Evolutionary conservation across 2,329 filamentous ascomycete genomes (phyloP).

Genomic region (Microdochium paspali): DNA sequence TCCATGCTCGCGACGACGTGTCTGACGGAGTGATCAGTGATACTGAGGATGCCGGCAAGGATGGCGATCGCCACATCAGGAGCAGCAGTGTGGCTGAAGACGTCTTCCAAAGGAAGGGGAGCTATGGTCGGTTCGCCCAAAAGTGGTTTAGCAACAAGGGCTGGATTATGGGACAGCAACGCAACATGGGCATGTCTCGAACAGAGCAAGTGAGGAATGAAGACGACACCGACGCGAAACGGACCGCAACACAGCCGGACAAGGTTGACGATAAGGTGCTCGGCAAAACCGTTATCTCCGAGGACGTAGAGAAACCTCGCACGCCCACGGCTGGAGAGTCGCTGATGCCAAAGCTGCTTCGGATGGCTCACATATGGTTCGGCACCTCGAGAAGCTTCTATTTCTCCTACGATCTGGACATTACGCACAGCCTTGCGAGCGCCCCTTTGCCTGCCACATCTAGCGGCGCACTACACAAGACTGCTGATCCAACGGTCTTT

Average conservation of each 20-base stretch:
- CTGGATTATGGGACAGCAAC: conserved; percentile 64
- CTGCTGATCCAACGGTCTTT: conserved; percentile 73
- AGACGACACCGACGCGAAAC: conserved; percentile 22
- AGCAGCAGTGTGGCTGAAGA: conserved; percentile 71
- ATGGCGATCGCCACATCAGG: not conserved
- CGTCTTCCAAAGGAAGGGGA: conserved; percentile 73
- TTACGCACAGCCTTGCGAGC: conserved; percentile 56
- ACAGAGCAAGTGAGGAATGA: conserved; percentile 20
- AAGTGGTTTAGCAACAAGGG: conserved; percentile 85
- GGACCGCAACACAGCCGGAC: not conserved
- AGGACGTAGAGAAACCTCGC: conserved; percentile 14
- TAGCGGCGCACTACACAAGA: conserved; percentile 56
- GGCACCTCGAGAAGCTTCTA: conserved; percentile 78
- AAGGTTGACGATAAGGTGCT: conserved; percentile 15
- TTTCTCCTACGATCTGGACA: conserved; percentile 90
- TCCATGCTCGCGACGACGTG: conserved; percentile 19
- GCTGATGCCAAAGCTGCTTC: conserved; percentile 74
- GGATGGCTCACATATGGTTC: conserved; percentile 78
- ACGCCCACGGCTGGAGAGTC: conserved; percentile 31
- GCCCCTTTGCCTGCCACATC: conserved; percentile 30
- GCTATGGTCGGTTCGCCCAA: conserved; percentile 81
- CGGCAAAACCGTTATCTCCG: conserved; percentile 14
- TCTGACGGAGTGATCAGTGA: conserved; percentile 17
- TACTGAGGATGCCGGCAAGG: conserved; percentile 8
- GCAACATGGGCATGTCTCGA: conserved; percentile 58